Conservation (phyloP, 1,284 basidiomycete species). For the Gomphus bonarii region DNA sequence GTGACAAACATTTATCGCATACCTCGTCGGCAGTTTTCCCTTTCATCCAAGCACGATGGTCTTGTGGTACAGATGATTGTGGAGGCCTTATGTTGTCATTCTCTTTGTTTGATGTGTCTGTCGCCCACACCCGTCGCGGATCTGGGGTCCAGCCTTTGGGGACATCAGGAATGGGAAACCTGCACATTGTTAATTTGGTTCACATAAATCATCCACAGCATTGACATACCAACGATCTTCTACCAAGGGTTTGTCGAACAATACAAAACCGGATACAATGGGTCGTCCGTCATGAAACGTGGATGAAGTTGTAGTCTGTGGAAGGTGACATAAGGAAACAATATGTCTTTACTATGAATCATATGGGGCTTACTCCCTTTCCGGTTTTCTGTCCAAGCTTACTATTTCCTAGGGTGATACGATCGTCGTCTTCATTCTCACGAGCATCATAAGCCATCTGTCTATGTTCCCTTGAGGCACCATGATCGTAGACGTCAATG, state of each 20-base stretch:
- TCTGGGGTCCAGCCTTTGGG: constrained; percentile 81
- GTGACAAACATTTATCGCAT: constrained; percentile 14
- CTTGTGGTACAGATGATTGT: constrained; percentile 14
- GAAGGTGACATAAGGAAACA: constrained; percentile 25
- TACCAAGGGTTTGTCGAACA: constrained; percentile 57
- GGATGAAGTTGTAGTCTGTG: constrained; percentile 10
- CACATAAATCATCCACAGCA: constrained; percentile 7
- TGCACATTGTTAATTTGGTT: constrained; percentile 20
- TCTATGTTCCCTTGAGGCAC: constrained; percentile 12
- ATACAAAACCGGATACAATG: constrained; percentile 66
- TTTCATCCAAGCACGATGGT: constrained; percentile 40
- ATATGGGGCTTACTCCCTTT: neutral
- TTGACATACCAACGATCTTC: constrained; percentile 64
- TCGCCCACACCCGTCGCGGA: constrained; percentile 70
- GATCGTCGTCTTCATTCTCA: constrained; percentile 50
- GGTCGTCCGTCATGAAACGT: constrained; percentile 66
- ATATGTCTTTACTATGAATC: neutral
- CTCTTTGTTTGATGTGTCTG: constrained; percentile 12
- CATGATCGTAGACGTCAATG: constrained; percentile 72
- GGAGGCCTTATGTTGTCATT: constrained; percentile 37
- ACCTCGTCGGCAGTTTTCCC: constrained; percentile 65
- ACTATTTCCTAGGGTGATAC: constrained; percentile 27
- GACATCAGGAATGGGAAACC: constrained; percentile 74
- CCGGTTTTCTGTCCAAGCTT: constrained; percentile 4
- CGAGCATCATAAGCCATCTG: constrained; percentile 61